Conservation (phyloP, 257 asterid species). For the Ophiorrhiza pumila region DNA sequence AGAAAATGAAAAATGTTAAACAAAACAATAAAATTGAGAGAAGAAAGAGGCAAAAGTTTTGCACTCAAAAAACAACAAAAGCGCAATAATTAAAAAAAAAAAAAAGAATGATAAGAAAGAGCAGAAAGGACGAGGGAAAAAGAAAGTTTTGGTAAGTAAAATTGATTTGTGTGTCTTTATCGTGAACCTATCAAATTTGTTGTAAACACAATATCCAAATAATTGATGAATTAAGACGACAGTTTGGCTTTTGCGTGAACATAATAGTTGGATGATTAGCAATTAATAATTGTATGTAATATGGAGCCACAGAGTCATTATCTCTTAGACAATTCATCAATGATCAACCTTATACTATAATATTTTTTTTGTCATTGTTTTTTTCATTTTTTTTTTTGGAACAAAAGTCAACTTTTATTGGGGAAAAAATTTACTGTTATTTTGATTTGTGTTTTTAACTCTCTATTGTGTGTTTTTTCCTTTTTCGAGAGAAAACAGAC, state of each 20-base stretch:
- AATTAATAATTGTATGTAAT: not conserved
- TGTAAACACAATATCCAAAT: not conserved
- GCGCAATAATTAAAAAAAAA: not conserved
- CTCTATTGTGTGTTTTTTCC: no score
- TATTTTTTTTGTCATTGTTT: no score
- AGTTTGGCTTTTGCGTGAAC: slow-evolving; percentile 13
- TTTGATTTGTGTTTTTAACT: no score
- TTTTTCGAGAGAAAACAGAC: no score
- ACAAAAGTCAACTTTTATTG: no score
- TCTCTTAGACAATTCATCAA: no score
- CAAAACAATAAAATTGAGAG: not conserved
- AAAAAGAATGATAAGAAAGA: not conserved
- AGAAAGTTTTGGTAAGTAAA: not conserved
- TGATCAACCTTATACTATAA: no score
- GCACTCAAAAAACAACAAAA: not conserved
- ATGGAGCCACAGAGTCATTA: not conserved
- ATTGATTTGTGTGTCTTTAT: slow-evolving; percentile 11
- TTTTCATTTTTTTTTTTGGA: no score
- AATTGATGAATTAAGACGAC: slow-evolving; percentile 1
- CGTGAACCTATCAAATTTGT: slow-evolving; percentile 13
- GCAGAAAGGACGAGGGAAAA: not conserved
- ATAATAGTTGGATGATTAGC: slow-evolving; percentile 2
- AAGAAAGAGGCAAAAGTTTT: not conserved
- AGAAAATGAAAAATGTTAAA: not conserved
- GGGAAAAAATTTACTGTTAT: no score